Evolutionary conservation across 2,329 filamentous ascomycete species (phyloP).

Genomic region (Pestalotiopsis sp.): DNA sequence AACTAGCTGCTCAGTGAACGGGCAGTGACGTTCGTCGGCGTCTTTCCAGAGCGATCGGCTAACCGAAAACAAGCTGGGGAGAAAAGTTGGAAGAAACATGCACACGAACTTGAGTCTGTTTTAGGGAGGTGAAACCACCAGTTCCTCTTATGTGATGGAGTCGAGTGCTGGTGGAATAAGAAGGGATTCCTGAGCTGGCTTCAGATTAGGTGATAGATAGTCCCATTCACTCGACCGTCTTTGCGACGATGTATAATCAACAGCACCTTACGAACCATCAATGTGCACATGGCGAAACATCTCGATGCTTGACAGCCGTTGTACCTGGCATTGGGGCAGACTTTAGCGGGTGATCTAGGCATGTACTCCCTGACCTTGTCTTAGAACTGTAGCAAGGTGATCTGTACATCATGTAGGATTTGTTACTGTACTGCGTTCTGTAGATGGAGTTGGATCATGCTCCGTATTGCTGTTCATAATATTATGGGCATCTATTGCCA

Average conservation of each 20-base stretch:
- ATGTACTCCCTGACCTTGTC: neutral
- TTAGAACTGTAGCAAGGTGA: neutral
- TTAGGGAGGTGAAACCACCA: constrained; percentile 4
- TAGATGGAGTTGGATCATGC: neutral
- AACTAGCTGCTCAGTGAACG: neutral
- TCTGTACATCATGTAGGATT: neutral
- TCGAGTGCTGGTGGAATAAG: neutral
- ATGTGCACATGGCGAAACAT: neutral
- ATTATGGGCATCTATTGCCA: neutral
- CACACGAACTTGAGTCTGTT: constrained; percentile 2
- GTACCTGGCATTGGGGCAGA: neutral
- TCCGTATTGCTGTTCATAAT: neutral
- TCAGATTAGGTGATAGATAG: too few relatives aligned
- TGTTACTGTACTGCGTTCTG: too few relatives aligned
- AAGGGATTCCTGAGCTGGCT: neutral
- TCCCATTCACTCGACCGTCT: too few relatives aligned
- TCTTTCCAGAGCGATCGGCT: neutral
- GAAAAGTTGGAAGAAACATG: constrained; percentile 9
- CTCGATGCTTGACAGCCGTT: neutral
- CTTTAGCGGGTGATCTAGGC: neutral
- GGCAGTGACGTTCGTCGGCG: constrained; percentile 10
- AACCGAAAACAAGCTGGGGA: neutral
- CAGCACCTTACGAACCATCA: neutral
- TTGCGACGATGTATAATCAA: too few relatives aligned
- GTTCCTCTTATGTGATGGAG: neutral